phyloP scores from a whole-genome alignment of 257 asterid genomes.

The Plectranthus barbatus region DNA sequence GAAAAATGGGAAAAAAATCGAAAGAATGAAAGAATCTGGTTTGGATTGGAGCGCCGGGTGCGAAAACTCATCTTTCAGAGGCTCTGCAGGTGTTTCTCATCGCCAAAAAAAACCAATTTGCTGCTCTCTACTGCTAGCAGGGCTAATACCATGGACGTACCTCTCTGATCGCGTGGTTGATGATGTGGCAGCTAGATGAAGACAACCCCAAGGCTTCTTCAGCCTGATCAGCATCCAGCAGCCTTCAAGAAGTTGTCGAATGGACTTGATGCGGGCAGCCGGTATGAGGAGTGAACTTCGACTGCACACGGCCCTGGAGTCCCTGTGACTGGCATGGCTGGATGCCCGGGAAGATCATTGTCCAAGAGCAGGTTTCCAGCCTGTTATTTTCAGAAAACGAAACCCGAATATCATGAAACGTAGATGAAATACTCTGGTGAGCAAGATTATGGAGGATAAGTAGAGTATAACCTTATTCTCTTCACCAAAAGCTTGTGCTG shows the following conservation, averaged over 20 bases:
- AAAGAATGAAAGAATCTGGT: constrained; percentile 26
- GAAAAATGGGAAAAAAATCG: not conserved
- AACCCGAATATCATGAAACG: no score
- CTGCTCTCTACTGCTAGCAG: not conserved
- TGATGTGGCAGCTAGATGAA: no score
- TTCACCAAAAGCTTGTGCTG: constrained; percentile 33
- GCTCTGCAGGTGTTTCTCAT: not conserved
- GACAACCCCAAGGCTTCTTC: no score
- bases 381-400: constrained; percentile 24
- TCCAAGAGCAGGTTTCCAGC: constrained; percentile 32
- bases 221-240: constrained; percentile 53
- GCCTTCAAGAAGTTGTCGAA: constrained; percentile 85
- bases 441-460: not conserved
- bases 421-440: no score
- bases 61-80: constrained; percentile 11
- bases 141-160: no score
- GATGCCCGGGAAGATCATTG: constrained; percentile 23
- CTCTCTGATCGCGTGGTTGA: no score
- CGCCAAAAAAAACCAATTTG: constrained; percentile 1
- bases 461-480: constrained; percentile 7
- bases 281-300: constrained; percentile 43
- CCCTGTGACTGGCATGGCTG: no score
- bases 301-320: constrained; percentile 42
- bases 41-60: not conserved
- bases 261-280: constrained; percentile 72